Conservation (phyloP, 2,329 filamentous ascomycete genomes). For the Colletotrichum sp. region DNA sequence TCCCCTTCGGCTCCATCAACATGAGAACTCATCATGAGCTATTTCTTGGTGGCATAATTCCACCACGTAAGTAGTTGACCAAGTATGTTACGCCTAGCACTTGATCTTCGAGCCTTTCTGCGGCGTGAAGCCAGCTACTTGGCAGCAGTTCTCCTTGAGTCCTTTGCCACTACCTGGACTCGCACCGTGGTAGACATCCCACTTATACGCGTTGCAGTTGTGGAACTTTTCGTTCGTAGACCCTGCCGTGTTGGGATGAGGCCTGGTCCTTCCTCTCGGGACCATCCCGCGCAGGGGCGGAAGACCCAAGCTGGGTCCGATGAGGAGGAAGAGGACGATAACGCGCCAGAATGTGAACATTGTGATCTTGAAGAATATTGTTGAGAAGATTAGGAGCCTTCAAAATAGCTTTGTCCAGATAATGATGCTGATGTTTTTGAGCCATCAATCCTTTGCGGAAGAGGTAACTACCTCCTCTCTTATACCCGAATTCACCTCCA, state of each 20-base stretch:
- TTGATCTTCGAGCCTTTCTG: background rate
- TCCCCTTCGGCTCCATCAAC: no score
- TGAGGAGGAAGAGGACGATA: accelerated
- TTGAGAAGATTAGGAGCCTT: background rate
- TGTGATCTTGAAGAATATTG: background rate
- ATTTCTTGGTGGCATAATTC: no score
- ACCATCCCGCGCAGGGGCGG: background rate
- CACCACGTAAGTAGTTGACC: accelerated
- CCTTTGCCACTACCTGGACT: background rate
- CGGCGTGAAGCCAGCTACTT: background rate
- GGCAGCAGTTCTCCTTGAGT: background rate
- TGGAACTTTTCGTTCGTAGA: background rate
- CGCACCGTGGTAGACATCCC: background rate
- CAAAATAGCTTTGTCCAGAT: accelerated
- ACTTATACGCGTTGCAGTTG: background rate
- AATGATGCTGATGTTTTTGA: background rate
- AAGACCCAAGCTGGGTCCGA: background rate
- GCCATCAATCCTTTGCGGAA: no score
- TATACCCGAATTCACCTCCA: accelerated
- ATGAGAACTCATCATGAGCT: no score
- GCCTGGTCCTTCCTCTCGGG: background rate
- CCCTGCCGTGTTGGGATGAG: background rate
- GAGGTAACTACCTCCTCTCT: accelerated
- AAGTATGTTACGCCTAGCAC: accelerated
- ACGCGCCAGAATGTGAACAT: accelerated